Percentiles rank a stretch among this genome's conserved stretches.
phyloP scores from a whole-genome alignment of 352 stramenopile genomes.

The Globisporangium megalacanthum region DNA sequence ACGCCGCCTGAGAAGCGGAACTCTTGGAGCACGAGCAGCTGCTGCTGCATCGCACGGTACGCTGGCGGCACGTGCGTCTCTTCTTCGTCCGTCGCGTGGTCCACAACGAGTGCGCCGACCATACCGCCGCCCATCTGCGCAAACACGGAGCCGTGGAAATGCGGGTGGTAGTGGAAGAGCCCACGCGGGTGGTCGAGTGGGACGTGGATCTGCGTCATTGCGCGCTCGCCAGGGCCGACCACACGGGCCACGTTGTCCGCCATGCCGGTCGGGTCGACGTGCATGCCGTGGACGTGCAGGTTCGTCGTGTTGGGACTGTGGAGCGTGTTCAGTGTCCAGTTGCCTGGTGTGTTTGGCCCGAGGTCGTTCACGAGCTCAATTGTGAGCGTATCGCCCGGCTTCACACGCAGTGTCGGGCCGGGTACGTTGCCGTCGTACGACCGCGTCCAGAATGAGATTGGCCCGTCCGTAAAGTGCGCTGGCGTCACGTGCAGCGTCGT shows the following conservation, averaged over 20 bases:
- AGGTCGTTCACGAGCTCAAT: constrained; percentile 60
- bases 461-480: constrained; percentile 38
- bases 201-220: constrained; percentile 48
- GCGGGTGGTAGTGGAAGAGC: constrained; percentile 82
- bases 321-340: constrained; percentile 51
- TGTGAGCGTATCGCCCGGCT: constrained; percentile 55
- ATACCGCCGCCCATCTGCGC: constrained; percentile 75
- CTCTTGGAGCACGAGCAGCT: constrained; percentile 53
- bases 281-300: constrained; percentile 78
- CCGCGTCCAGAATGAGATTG: constrained; percentile 69
- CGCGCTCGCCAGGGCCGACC: constrained; percentile 38
- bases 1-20: constrained; percentile 61
- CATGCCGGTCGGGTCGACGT: constrained; percentile 74
- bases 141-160: constrained; percentile 73
- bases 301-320: constrained; percentile 76
- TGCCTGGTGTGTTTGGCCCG: constrained; percentile 25
- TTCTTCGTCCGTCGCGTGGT: constrained; percentile 30
- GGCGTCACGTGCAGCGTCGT: constrained; percentile 45
- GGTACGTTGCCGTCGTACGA: constrained; percentile 56
- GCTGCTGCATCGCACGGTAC: constrained; percentile 40
- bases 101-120: constrained; percentile 57
- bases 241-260: constrained; percentile 74
- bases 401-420: constrained; percentile 51
- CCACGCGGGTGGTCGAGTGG: constrained; percentile 59
- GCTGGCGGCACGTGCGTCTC: constrained; percentile 26